A percentile compares a stretch with the other conserved stretches of the same genome.
These are phyloP conservation scores for Sugiyamaella smithiae DNA, from an alignment of 805 yeast species.

Conservation along the genomic window DNA sequence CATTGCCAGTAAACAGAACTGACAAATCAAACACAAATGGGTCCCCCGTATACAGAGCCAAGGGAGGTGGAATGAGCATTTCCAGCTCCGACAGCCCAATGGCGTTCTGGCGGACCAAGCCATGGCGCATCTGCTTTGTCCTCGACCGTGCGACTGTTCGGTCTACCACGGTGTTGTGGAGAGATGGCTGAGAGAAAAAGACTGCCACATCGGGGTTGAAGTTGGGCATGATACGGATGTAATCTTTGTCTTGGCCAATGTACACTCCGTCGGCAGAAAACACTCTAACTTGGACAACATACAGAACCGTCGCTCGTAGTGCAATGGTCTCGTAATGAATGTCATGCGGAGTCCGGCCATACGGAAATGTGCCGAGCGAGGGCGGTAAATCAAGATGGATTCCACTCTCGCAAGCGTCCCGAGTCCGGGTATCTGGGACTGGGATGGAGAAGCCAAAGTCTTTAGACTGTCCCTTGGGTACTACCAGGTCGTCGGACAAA, in stretches of 20 bases:
- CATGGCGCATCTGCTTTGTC: background rate
- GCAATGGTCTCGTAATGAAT: slow-evolving; percentile 1
- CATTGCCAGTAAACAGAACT: background rate
- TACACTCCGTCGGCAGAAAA: background rate
- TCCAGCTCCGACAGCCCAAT: background rate
- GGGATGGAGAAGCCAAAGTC: slow-evolving; percentile 1
- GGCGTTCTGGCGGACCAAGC: background rate
- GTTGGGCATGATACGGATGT: slow-evolving; percentile 4
- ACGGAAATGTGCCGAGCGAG: slow-evolving; percentile 1
- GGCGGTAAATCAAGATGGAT: background rate
- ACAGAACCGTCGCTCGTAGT: background rate
- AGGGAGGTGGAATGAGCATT: background rate
- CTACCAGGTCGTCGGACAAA: background rate
- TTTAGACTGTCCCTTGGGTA: background rate
- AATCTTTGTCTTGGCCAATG: background rate
- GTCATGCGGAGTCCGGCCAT: slow-evolving; percentile 4
- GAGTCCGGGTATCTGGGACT: background rate
- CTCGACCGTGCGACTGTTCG: background rate
- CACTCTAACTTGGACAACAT: background rate
- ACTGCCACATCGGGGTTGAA: slow-evolving; percentile 1
- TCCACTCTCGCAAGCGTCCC: slow-evolving; percentile 3
- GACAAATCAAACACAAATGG: background rate
- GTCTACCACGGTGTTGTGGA: background rate
- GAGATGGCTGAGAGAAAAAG: background rate
- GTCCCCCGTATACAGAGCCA: background rate